A percentile compares a stretch with the other conserved stretches of the same genome.
Evolutionary conservation across 2,329 filamentous ascomycete species (phyloP).

Genomic region (Aspergillus sclerotialis): DNA sequence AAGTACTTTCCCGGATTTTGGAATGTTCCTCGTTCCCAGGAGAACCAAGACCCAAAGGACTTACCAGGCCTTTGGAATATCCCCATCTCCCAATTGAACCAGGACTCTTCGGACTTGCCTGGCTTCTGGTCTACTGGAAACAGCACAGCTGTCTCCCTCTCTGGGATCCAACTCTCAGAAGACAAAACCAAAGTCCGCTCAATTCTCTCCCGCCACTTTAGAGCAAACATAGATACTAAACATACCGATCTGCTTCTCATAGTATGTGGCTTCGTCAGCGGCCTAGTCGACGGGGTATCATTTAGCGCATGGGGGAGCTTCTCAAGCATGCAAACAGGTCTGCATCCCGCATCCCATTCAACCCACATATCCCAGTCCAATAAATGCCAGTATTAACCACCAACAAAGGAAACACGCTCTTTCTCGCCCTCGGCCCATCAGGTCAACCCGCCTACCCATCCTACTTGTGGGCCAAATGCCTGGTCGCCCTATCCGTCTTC

Average conservation of each 20-base stretch:
- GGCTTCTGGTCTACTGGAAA: too few species aligned
- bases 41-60: too few species aligned
- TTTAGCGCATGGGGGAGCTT: slow-evolving; percentile 39
- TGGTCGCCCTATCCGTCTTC: slow-evolving; percentile 34
- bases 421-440: slow-evolving; percentile 36
- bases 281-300: slow-evolving; percentile 33
- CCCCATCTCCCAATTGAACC: too few species aligned
- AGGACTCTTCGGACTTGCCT: too few species aligned
- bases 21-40: too few species aligned
- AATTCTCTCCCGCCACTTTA: slow-evolving; percentile 15
- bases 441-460: slow-evolving; percentile 33
- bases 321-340: slow-evolving; percentile 39
- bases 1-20: too few species aligned
- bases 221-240: slow-evolving; percentile 14
- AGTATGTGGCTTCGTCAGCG: slow-evolving; percentile 32
- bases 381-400: not conserved
- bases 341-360: too few species aligned
- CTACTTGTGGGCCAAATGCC: slow-evolving; percentile 37
- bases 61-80: too few species aligned
- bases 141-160: slow-evolving; percentile 19
- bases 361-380: slow-evolving; percentile 1
- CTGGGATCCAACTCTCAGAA: slow-evolving; percentile 7
- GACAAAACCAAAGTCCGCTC: slow-evolving; percentile 8
- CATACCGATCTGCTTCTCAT: slow-evolving; percentile 24
- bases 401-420: slow-evolving; percentile 35